phyloP scores from a whole-genome alignment of 495 filamentous ascomycete species.

The Tuber umbilicatum region DNA sequence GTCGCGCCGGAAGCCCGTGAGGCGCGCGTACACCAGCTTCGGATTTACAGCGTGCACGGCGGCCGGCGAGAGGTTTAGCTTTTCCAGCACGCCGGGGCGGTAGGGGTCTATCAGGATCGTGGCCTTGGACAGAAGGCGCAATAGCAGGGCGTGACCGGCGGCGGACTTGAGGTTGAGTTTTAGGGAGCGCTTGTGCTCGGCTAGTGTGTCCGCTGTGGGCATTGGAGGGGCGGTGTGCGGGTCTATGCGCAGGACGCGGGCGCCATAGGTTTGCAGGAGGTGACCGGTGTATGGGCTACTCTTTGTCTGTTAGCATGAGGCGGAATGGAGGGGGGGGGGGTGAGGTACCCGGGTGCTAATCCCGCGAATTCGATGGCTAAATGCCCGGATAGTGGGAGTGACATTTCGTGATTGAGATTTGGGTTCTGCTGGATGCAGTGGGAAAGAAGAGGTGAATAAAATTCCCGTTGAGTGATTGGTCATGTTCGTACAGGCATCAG shows the following conservation, averaged over 20 bases:
- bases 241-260: conserved; percentile 81
- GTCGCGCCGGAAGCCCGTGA: conserved; percentile 84
- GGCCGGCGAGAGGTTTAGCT: conserved; percentile 65
- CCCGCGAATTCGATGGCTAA: conserved; percentile 86
- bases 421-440: background rate
- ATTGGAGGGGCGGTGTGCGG: conserved; percentile 47
- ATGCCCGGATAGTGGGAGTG: conserved; percentile 64
- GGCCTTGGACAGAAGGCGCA: conserved; percentile 54
- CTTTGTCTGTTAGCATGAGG: conserved; percentile 11
- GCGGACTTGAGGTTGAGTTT: conserved; percentile 67
- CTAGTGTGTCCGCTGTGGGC: conserved; percentile 61
- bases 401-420: conserved; percentile 13
- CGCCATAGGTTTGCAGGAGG: conserved; percentile 81
- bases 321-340: background rate
- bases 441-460: background rate
- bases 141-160: conserved; percentile 57
- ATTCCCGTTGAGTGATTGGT: background rate
- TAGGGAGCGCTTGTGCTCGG: conserved; percentile 71
- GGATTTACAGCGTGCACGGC: conserved; percentile 60
- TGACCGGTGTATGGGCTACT: conserved; percentile 81
- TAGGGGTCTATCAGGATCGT: conserved; percentile 90
- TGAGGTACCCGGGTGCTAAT: conserved; percentile 66
- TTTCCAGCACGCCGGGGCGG: conserved; percentile 82
- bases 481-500: background rate
- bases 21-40: conserved; percentile 70